Evolutionary conservation across 1,284 basidiomycete species (phyloP).

Genomic region (Sanguinoderma infundibulare): DNA sequence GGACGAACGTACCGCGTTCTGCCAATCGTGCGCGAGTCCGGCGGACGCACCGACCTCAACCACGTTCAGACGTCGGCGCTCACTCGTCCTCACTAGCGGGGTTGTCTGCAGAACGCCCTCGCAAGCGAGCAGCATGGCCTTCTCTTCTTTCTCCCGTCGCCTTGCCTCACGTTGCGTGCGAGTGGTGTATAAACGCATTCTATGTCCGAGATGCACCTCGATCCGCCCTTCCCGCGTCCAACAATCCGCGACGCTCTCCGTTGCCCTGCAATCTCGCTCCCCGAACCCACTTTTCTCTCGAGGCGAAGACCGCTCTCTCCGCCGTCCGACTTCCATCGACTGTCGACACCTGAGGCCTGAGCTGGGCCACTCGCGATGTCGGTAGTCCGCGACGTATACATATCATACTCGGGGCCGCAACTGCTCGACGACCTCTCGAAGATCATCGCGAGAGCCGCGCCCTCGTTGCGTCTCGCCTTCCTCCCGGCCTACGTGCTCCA

Average conservation of each 20-base stretch:
- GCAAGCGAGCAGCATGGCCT: not conserved
- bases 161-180: not conserved
- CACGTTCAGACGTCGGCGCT: not conserved
- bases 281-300: not conserved
- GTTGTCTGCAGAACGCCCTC: too few relatives aligned
- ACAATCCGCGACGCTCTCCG: not conserved
- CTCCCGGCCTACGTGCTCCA: constrained; percentile 6
- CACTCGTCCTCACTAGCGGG: not conserved
- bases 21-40: not conserved
- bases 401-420: constrained; percentile 8
- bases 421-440: constrained; percentile 7
- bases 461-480: constrained; percentile 2
- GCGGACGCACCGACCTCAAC: not conserved
- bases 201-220: not conserved
- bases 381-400: constrained; percentile 4
- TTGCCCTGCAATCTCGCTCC: not conserved
- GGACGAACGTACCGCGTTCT: not conserved
- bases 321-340: not conserved
- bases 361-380: constrained; percentile 5
- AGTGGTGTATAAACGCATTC: not conserved
- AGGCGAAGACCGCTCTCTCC: not conserved
- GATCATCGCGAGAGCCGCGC: not conserved
- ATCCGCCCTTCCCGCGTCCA: not conserved
- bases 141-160: not conserved
- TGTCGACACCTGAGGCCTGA: too few relatives aligned